phyloP scores from a whole-genome alignment of 1,139 yeast genomes.

The Diutina sp. region DNA sequence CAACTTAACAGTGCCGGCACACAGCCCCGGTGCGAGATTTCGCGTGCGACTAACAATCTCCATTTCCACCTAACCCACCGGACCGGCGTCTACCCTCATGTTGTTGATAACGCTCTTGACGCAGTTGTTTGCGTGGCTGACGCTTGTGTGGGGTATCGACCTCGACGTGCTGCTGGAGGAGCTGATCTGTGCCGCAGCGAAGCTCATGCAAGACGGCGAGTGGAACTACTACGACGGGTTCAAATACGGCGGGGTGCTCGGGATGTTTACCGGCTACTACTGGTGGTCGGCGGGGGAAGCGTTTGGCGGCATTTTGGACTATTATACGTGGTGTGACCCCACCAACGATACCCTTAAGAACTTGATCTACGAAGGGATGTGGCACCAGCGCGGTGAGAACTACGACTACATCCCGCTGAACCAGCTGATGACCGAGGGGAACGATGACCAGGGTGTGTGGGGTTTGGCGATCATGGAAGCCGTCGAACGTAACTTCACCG shows the following conservation, averaged over 20 bases:
- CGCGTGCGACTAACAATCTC: background rate
- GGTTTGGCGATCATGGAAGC: constrained; percentile 77
- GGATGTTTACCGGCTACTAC: constrained; percentile 65
- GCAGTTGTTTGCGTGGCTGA: background rate
- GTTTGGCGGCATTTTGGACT: constrained; percentile 66
- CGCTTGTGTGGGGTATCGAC: background rate
- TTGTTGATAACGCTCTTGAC: background rate
- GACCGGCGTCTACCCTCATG: background rate
- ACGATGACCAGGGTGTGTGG: constrained; percentile 92
- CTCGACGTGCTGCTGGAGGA: constrained; percentile 6
- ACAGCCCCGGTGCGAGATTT: background rate
- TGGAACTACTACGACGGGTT: constrained; percentile 62
- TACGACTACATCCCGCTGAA: constrained; percentile 64
- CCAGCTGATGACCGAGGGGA: constrained; percentile 72
- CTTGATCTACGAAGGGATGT: constrained; percentile 23
- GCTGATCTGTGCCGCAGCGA: constrained; percentile 43
- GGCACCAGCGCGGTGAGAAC: constrained; percentile 54
- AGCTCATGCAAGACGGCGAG: constrained; percentile 47
- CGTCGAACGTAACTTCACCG: constrained; percentile 64
- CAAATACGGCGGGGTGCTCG: constrained; percentile 58
- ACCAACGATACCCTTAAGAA: constrained; percentile 40
- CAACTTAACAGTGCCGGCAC: background rate
- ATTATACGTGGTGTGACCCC: constrained; percentile 45
- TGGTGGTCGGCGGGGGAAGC: constrained; percentile 93
- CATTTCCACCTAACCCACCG: background rate